Evolutionary conservation across 495 filamentous ascomycete species (phyloP), one percentile per base, ranked within the genome.

Genomic region (Penicillium steckii): DNA sequence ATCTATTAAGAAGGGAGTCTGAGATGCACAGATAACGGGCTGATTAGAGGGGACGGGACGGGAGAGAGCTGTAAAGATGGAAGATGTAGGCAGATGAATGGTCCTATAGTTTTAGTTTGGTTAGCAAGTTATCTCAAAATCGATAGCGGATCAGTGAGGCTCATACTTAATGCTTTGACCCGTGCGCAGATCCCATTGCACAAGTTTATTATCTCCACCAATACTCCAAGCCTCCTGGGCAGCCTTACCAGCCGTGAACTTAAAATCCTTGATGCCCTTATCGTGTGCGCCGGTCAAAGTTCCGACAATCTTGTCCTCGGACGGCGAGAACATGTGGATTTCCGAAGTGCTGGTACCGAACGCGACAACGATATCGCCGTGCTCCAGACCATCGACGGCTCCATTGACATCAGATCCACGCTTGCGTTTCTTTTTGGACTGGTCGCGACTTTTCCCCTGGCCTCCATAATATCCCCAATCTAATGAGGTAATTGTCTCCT

Each of bases 401-500:
- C 72, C 75, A 64, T 78, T 79, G 54, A 72, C 69, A 51, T 72
- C 67, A 21, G 71, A 75, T 30, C 68, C 64, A 46, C 79, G 70
- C 68, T 81, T 81, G 55, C 77, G 71, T 74, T 83, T 85, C 68
- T 80, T 84, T 66, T 79, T 81, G n/a, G 70, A 67, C 57, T 66
- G 60, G 29, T 73, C 61, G 48, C 66, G 54, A 33, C 65, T 66
- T 53, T 68, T 70, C 47, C 66, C 59, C 25, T 60, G 56, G 29
- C 62, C 62, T 46, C 56, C 49, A 44, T 74, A 74, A 51, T 74
- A 78, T 32, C 80, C 80, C 81, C 81, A 85, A 42, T 82, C 77
- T 29, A 85, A 61, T n/a, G 80, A 83, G 24, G 75, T 82, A 38
- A 81, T 65, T 4, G 61, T 66, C 49, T 78, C 74, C 60, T 78